Base-by-base conservation (phyloP, 768 basidiomycete species). In the Lactarius quietus region DNA sequence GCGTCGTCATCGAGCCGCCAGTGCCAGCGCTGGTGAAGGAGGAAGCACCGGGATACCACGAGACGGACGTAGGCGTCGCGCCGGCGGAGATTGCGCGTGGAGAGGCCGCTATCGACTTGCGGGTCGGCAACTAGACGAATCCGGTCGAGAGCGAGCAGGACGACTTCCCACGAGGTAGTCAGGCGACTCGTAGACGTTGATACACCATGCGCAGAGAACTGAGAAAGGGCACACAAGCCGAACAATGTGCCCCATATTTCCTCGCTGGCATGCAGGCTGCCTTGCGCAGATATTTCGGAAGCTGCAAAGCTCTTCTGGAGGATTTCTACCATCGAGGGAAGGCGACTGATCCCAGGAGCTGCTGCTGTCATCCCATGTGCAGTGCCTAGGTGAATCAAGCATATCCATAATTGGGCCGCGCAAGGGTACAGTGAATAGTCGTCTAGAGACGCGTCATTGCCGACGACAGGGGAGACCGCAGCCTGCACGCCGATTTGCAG, bases 371-470 rank as follows among this genome's bases (percentile, higher is more conserved):
- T 61, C 65, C n/a, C 67, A 69, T 43, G 71, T 60, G 6, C 62
- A 38, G 39, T 65, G 18, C 68, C 58, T 6, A 66, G 52, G n/a
- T 92, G 85, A 39, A 90, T 79, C 26, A 93, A 71, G 41, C 83
- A 84, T 56, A 92, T 79, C 95, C 94, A 96, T 20, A 89, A 68
- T 70, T 93, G 88, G 2, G 84, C 80, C 1, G 81, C 78, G 51
- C 78, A 79, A 67, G 81, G 77, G 15, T 78, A 67, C 52, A 82
- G 67, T 41, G 75, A 72, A 35, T 76, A 73, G 28, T 75, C 76
- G 67, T 81, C 79, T 5, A 80, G 68, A 14, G 71, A 68, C 18
- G 74, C 69, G 12, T 73, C 73, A 15, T 63, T 61, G 61, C 77
- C 76, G 41, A 70, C 56, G 29, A 88, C 70, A 0, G 76, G 72